These are phyloP conservation scores for Akebia trifoliata DNA, from an alignment of 164 flowering plant species.

Conservation along the genomic window DNA sequence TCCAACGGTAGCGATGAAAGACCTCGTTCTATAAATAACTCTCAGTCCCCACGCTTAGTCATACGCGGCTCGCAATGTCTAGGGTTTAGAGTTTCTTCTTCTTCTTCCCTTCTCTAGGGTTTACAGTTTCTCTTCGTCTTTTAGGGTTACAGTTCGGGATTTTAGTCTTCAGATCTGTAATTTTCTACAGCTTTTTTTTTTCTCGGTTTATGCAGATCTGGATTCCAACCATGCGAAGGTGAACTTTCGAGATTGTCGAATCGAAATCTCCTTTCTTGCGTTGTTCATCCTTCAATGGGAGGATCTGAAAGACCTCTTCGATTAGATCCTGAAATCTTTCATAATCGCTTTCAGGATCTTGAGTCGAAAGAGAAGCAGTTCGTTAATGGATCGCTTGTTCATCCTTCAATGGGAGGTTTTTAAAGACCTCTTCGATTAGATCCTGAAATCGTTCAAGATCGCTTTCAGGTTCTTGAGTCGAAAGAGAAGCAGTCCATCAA, in stretches of 20 bases:
- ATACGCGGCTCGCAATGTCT: no score
- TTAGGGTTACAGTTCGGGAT: no score
- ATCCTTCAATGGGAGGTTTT: neutral
- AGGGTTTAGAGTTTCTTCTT: no score
- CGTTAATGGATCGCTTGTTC: neutral
- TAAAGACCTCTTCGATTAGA: neutral
- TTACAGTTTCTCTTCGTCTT: no score
- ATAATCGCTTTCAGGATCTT: conserved; percentile 20
- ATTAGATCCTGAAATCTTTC: conserved; percentile 34
- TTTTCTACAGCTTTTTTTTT: neutral
- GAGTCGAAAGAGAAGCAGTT: conserved; percentile 9
- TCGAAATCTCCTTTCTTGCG: conserved; percentile 37
- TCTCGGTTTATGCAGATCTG: conserved; percentile 34
- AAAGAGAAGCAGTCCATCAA: no score
- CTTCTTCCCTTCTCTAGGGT: no score
- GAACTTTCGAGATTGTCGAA: conserved; percentile 33
- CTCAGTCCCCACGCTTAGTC: no score
- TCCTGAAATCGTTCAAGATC: no score
- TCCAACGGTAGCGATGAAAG: neutral
- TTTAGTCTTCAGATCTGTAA: neutral
- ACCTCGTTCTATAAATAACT: neutral
- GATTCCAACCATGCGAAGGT: conserved; percentile 32
- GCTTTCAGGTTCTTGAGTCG: no score
- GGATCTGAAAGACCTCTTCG: conserved; percentile 57
- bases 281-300: conserved; percentile 52